Base-by-base conservation (phyloP, 2,329 filamentous ascomycete species). In the Juglanconis sp. region DNA sequence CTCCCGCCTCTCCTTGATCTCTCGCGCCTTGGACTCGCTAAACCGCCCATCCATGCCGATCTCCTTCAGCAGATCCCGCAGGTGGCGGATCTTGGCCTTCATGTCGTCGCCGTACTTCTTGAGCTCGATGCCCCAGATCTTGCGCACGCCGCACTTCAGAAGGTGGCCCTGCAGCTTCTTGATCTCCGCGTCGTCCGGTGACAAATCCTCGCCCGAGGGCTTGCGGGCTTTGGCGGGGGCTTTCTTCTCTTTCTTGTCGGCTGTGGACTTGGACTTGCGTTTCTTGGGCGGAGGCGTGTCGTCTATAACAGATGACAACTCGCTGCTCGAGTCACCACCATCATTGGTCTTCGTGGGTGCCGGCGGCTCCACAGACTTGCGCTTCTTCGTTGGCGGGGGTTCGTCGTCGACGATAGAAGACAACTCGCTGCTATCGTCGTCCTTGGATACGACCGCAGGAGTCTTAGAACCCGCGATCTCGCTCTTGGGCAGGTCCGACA, bases 1-100 rank as follows among this genome's bases (percentile, higher is more conserved):
- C 74, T 99, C 94, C 56, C 94, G 83, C 69, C 84, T 81, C 75
- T 96, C 94, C 71, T 92, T 95, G 71, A 98, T 97, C 73, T 91
- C 87, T 31, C 83, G 86, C 1, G 94, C 94, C 69, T 90, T 94
- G 47, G 92, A 87, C 68, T 90, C 84, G 1, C 91, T 96, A 74
- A 92, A 97, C 15, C 94, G 86, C 0, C 93, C 94, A 1, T 87
- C 87, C 90, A 98, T 97, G 38, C 94, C 95, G 4, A 87, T 80
- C 35, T 96, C 92, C 38, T 81, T 81, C 32, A 99, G 81, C 87
- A 96, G 89, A 10, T 77, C 77, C 70, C 86, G 91, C 7, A 99
- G 80, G 71, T 97, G 91, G 56, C 81, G 81, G 63, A 97, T 91
- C 79, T 96, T 97, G 53, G 86, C 91, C 63, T 87, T 89, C 4